phyloP scores from a whole-genome alignment of 345 rosid species.

The Alliaria petiolata region DNA sequence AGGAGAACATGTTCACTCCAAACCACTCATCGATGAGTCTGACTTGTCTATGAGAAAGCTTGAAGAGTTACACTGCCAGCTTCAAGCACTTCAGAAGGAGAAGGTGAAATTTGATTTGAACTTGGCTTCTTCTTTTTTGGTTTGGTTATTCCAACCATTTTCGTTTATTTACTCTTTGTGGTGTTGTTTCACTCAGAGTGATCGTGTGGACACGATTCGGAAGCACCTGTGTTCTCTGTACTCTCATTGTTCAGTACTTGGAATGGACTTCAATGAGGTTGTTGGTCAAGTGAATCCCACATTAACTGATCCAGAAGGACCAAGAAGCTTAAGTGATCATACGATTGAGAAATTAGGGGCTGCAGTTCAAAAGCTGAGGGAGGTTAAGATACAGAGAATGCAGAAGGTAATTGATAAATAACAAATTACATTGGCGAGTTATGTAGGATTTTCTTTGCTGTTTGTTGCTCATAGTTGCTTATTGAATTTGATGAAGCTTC shows the following conservation, averaged over 20 bases:
- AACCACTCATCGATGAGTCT: slow-evolving; percentile 51
- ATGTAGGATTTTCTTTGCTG: not conserved
- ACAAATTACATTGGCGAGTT: not conserved
- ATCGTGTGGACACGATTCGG: slow-evolving; percentile 58
- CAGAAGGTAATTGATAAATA: slow-evolving; percentile 51
- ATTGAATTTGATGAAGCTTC: slow-evolving; percentile 55
- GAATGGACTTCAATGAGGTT: slow-evolving; percentile 59
- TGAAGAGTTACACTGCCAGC: slow-evolving; percentile 62
- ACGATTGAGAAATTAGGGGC: slow-evolving; percentile 50
- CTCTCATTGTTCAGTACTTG: slow-evolving; percentile 68
- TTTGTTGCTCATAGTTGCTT: slow-evolving; percentile 1
- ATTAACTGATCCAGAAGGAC: slow-evolving; percentile 49
- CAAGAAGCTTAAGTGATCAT: slow-evolving; percentile 50
- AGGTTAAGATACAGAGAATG: slow-evolving; percentile 83
- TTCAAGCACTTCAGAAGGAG: slow-evolving; percentile 64
- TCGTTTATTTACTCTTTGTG: not conserved
- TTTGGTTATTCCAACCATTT: not conserved
- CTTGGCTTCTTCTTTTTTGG: not conserved
- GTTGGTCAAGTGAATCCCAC: slow-evolving; percentile 56
- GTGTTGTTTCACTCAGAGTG: slow-evolving; percentile 43
- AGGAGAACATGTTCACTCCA: slow-evolving; percentile 30
- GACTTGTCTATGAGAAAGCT: slow-evolving; percentile 78
- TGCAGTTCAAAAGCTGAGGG: slow-evolving; percentile 51
- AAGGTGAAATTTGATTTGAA: slow-evolving; percentile 44
- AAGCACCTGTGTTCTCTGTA: slow-evolving; percentile 45